These are phyloP conservation scores for Peniophora sp. DNA, from an alignment of 1,284 basidiomycete species.

Conservation along the genomic window DNA sequence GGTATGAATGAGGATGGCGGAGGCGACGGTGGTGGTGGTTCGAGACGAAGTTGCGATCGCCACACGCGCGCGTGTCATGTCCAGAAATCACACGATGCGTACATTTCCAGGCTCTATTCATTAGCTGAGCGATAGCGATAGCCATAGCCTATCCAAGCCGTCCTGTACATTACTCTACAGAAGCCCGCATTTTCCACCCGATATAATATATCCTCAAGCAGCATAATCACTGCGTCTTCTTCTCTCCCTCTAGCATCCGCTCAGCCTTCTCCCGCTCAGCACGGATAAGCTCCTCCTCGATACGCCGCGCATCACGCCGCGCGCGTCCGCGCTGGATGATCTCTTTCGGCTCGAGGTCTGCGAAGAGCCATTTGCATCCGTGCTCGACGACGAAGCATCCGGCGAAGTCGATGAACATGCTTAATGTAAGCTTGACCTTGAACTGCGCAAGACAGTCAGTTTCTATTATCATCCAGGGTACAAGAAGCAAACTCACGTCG, in stretches of 20 bases:
- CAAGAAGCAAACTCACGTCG: constrained; percentile 44
- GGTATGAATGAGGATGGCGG: no score
- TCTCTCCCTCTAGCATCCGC: constrained; percentile 5
- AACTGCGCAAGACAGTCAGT: constrained; percentile 43
- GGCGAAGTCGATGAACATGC: constrained; percentile 85
- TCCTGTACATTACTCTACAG: no score
- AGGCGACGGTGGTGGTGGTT: no score
- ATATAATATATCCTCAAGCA: no score
- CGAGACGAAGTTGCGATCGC: no score
- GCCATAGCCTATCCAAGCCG: no score
- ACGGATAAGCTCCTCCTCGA: constrained; percentile 6
- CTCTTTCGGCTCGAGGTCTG: constrained; percentile 78
- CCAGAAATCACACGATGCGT: no score
- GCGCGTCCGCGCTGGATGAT: constrained; percentile 82
- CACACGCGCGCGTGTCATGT: no score
- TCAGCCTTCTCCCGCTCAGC: constrained; percentile 2
- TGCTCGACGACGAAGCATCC: constrained; percentile 85
- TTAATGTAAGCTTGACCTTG: constrained; percentile 65
- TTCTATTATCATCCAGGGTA: neutral
- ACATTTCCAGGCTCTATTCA: no score
- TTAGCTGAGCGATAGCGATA: no score
- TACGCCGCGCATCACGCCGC: constrained; percentile 44
- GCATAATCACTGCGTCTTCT: constrained; percentile 11
- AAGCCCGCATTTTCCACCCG: no score
- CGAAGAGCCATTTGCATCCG: constrained; percentile 82